phyloP scores from a whole-genome alignment of 345 rosid genomes.

The Ailanthus altissimus region DNA sequence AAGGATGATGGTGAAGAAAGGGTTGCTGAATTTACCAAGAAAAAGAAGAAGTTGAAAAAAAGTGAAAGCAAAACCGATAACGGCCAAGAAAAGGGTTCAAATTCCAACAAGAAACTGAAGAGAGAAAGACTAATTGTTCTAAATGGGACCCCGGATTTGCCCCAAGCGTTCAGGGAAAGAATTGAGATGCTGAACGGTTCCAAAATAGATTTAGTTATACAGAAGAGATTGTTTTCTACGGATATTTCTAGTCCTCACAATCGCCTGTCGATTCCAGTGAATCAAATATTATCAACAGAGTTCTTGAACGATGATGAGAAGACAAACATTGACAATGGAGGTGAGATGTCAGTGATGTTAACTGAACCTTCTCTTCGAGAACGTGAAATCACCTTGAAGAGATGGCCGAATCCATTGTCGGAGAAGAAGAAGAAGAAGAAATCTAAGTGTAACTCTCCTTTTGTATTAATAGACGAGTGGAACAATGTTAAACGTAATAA shows the following conservation, averaged over 20 bases:
- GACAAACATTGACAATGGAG: not conserved
- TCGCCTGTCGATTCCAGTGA: constrained; percentile 7
- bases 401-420: no score
- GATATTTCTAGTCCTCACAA: not conserved
- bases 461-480: not conserved
- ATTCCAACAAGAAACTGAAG: not conserved
- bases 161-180: not conserved
- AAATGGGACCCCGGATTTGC: not conserved
- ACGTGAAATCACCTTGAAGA: not conserved
- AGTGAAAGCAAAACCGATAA: not conserved
- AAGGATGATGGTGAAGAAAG: not conserved
- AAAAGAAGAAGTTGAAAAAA: not conserved
- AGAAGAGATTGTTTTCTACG: not conserved
- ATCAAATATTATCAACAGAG: not conserved
- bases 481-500: not conserved
- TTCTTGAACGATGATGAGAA: constrained; percentile 1
- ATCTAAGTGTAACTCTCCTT: not conserved
- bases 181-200: not conserved
- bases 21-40: not conserved
- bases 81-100: not conserved
- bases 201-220: not conserved
- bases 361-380: not conserved
- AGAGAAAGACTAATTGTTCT: not conserved
- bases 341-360: not conserved
- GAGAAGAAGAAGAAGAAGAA: not conserved